A percentile compares a stretch with the other conserved stretches of the same genome.
These are phyloP conservation scores for Kazachstania taianensis DNA, from an alignment of 805 yeast genomes.

Conservation along the genomic window DNA sequence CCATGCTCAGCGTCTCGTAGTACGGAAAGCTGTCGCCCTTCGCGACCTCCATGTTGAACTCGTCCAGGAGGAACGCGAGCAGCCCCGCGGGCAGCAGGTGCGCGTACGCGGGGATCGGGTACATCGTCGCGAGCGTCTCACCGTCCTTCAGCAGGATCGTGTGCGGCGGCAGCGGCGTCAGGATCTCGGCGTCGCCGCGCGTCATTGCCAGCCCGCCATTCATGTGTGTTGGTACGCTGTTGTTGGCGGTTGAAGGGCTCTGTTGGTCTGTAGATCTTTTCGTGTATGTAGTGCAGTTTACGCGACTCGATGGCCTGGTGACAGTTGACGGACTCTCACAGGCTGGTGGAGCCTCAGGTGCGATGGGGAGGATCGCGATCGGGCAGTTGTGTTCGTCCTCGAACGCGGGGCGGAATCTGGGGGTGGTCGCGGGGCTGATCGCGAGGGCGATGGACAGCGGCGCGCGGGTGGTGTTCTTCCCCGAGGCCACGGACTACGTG, in stretches of 20 bases:
- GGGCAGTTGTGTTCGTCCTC: conserved; percentile 80
- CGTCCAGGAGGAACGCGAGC: conserved; percentile 75
- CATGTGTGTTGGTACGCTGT: no score
- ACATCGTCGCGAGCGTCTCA: conserved; percentile 86
- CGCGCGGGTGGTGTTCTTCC: conserved; percentile 68
- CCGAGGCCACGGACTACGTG: conserved; percentile 89
- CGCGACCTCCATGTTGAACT: conserved; percentile 85
- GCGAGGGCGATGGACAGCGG: conserved; percentile 49
- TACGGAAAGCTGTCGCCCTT: conserved; percentile 83
- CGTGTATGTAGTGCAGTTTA: background rate
- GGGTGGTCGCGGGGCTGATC: conserved; percentile 48
- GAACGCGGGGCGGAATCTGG: conserved; percentile 48
- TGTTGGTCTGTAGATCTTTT: background rate
- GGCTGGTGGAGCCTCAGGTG: background rate
- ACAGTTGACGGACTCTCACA: background rate
- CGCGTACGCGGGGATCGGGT: conserved; percentile 63
- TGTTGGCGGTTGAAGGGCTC: background rate
- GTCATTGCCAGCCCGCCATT: no score
- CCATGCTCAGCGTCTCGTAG: conserved; percentile 66
- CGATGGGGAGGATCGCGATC: conserved; percentile 44
- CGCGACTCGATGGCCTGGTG: background rate
- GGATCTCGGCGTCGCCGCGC: no score
- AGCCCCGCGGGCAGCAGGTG: conserved; percentile 62
- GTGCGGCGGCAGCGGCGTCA: conserved; percentile 39
- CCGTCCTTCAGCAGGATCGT: conserved; percentile 79